Evolutionary conservation across 2,329 filamentous ascomycete species (phyloP).

Genomic region (Penicillium sp.): DNA sequence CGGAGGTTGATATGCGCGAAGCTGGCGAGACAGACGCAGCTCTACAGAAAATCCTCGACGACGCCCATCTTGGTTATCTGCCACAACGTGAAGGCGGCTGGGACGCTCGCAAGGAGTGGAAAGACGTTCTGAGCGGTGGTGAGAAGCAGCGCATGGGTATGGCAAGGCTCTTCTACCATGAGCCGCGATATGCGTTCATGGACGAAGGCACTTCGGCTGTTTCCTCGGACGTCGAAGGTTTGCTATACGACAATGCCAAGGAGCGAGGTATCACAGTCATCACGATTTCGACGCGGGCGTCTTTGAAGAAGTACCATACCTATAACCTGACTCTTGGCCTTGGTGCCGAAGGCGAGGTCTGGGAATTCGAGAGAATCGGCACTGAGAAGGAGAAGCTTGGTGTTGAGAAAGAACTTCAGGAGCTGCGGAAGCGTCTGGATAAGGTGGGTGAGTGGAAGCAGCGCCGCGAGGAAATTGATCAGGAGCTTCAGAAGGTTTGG

Average conservation of each 20-base stretch:
- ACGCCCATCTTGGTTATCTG: constrained; percentile 82
- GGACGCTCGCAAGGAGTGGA: constrained; percentile 97
- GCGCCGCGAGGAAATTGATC: constrained; percentile 75
- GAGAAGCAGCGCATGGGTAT: constrained; percentile 97
- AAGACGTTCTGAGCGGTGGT: constrained; percentile 92
- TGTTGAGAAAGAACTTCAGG: constrained; percentile 84
- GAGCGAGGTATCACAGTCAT: constrained; percentile 91
- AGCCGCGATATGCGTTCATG: constrained; percentile 89
- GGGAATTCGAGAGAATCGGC: constrained; percentile 91
- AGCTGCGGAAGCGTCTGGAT: constrained; percentile 73
- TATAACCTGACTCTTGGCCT: constrained; percentile 83
- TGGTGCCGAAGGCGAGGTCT: constrained; percentile 77
- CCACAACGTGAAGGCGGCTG: constrained; percentile 90
- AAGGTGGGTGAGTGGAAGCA: constrained; percentile 83
- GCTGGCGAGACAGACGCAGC: constrained; percentile 75
- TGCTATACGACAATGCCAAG: constrained; percentile 91
- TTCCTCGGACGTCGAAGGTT: constrained; percentile 86
- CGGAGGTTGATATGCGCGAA: constrained; percentile 87
- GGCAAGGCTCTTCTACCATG: constrained; percentile 86
- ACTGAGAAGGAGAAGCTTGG: constrained; percentile 90
- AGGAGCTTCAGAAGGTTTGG: constrained; percentile 68
- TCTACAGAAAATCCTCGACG: constrained; percentile 73
- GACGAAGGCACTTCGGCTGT: constrained; percentile 96
- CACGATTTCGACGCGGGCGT: constrained; percentile 91
- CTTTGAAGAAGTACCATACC: constrained; percentile 91